Conservation (phyloP, 495 filamentous ascomycete species). For the Aspergillus nanangensis region DNA sequence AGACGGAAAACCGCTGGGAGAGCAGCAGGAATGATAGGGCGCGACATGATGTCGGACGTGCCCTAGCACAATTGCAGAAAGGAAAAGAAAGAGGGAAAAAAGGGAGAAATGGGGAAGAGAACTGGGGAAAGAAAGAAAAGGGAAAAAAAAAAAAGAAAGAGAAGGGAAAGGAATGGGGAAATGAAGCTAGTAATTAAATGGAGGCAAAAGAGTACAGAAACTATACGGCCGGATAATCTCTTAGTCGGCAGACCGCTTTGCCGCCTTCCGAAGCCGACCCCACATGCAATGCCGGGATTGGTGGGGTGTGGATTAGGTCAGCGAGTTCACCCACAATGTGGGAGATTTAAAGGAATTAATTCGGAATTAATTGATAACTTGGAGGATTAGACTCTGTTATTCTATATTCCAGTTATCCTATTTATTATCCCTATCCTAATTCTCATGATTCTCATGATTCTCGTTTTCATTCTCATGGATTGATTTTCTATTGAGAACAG, state of each 20-base stretch:
- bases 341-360: too few species aligned
- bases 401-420: too few species aligned
- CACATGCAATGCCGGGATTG: too few species aligned
- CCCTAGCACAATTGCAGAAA: conserved; percentile 4
- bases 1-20: conserved; percentile 30
- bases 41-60: conserved; percentile 21
- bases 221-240: conserved; percentile 21
- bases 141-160: background rate
- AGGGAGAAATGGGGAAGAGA: background rate
- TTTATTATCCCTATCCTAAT: too few species aligned
- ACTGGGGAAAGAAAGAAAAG: background rate
- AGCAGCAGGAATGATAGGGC: conserved; percentile 9
- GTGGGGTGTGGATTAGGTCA: background rate
- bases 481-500: background rate
- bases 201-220: too few species aligned
- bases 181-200: background rate
- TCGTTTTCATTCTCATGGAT: background rate
- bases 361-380: too few species aligned
- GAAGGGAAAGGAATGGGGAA: background rate
- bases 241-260: conserved; percentile 16
- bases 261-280: conserved; percentile 16
- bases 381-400: too few species aligned
- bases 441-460: too few species aligned
- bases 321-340: too few species aligned
- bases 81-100: conserved; percentile 4